Evolutionary conservation across 495 filamentous ascomycete genomes (phyloP).

Genomic region (Penicillium verhagenii): DNA sequence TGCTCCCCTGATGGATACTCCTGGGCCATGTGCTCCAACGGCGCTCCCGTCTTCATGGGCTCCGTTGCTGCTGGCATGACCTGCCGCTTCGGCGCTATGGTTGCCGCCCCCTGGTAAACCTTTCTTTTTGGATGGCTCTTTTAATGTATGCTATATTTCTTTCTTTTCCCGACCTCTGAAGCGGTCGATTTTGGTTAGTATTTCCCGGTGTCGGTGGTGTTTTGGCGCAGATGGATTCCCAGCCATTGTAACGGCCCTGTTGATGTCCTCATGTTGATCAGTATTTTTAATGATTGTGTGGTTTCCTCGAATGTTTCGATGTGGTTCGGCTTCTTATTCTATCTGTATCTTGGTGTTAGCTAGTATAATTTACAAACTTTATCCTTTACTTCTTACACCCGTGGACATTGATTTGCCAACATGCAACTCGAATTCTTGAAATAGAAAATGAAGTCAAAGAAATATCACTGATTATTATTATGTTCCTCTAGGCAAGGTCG

Average conservation of each 20-base stretch:
- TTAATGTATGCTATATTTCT: not conserved
- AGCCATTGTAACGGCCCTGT: not conserved
- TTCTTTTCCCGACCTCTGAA: constrained; percentile 6
- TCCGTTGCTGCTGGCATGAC: constrained; percentile 39
- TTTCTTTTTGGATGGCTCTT: too few relatives aligned
- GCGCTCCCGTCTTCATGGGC: constrained; percentile 38
- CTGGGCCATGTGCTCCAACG: constrained; percentile 40
- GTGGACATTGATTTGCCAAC: too few relatives aligned
- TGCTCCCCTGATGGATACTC: constrained; percentile 38
- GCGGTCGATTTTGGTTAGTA: constrained; percentile 1
- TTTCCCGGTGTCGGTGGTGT: not conserved
- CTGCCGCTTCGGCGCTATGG: constrained; percentile 37
- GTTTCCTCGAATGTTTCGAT: not conserved
- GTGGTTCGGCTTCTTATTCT: not conserved
- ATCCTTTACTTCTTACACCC: too few relatives aligned
- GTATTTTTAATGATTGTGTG: constrained; percentile 18
- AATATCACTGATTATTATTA: constrained; percentile 1
- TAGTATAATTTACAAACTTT: not conserved
- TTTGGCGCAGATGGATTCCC: constrained; percentile 3
- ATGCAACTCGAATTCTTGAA: not conserved
- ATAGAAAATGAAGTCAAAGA: not conserved
- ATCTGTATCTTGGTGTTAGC: constrained; percentile 3
- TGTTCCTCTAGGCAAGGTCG: not conserved
- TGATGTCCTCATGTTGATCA: constrained; percentile 17
- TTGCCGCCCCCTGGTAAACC: constrained; percentile 6